These are phyloP conservation scores for Echinochloa phyllopogon DNA, from an alignment of 176 grass and related monocot species.

Conservation along the genomic window DNA sequence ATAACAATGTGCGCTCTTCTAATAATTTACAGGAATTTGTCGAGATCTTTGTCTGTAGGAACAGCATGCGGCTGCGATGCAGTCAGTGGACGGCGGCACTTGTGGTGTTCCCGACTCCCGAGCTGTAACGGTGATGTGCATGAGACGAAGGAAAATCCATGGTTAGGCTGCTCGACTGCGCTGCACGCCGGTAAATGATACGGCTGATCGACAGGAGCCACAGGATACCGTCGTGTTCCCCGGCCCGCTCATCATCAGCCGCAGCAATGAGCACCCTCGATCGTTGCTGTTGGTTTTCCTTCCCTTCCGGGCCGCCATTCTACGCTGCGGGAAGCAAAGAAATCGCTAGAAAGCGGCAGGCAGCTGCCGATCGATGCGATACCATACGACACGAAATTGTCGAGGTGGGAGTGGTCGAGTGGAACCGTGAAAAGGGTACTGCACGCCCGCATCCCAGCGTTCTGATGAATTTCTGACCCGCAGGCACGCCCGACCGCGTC, in stretches of 20 bases:
- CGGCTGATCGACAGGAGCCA: neutral
- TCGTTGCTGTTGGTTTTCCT: neutral
- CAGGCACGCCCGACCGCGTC: slow-evolving; percentile 31
- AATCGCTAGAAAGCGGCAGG: neutral
- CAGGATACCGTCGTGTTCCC: neutral
- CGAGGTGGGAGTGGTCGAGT: neutral
- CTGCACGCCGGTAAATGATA: neutral
- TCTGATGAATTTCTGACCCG: neutral
- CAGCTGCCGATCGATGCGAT: neutral
- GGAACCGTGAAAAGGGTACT: neutral
- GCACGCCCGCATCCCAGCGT: neutral
- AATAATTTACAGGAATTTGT: too few species aligned
- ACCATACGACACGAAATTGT: neutral
- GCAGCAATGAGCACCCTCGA: neutral
- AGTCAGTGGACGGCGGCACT: too few species aligned
- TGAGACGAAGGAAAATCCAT: too few species aligned
- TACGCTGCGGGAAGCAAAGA: neutral
- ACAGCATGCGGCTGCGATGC: too few species aligned
- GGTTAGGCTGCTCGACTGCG: too few species aligned
- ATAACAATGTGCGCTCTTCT: too few species aligned
- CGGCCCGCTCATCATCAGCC: neutral
- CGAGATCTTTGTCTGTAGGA: too few species aligned
- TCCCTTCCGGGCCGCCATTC: too few species aligned
- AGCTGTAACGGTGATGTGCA: too few species aligned
- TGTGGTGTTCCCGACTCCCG: too few species aligned